Percentiles rank a stretch among this genome's conserved stretches.
These are phyloP conservation scores for Mytilinidion resinicola DNA, from an alignment of 495 filamentous ascomycete species.

Conservation along the genomic window DNA sequence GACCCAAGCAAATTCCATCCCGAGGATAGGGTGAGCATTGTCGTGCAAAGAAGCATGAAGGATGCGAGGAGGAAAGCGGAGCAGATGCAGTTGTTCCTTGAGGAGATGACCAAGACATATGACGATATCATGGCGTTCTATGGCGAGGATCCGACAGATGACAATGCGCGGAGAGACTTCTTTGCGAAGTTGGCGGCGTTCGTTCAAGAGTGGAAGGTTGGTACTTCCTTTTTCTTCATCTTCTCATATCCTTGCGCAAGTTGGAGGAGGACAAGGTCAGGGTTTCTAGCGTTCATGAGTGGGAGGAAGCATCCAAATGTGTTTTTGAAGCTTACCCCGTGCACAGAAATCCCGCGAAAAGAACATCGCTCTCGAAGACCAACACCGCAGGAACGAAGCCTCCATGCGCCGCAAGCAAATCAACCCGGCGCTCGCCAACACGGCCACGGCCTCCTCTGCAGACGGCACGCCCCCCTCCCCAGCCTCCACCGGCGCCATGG, in stretches of 20 bases:
- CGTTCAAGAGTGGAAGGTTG: conserved; percentile 85
- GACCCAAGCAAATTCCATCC: conserved; percentile 98
- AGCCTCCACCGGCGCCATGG: conserved; percentile 86
- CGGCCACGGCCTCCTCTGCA: conserved; percentile 28
- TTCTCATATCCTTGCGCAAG: not conserved
- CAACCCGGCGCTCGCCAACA: conserved; percentile 51
- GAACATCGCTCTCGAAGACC: conserved; percentile 79
- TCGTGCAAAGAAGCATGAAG: conserved; percentile 91
- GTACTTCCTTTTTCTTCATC: conserved; percentile 5
- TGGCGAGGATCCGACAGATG: conserved; percentile 86
- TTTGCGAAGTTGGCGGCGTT: conserved; percentile 92
- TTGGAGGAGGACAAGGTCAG: not conserved
- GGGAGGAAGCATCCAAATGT: not conserved
- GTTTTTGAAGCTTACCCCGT: not conserved
- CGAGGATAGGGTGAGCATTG: conserved; percentile 85
- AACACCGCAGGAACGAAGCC: conserved; percentile 73
- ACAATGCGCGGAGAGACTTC: conserved; percentile 92
- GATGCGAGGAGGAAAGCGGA: conserved; percentile 93
- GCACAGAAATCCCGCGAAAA: conserved; percentile 79
- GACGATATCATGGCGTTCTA: conserved; percentile 97
- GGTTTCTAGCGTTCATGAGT: no score
- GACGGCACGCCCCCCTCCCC: conserved; percentile 54
- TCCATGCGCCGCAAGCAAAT: conserved; percentile 83
- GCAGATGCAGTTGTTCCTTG: conserved; percentile 88
- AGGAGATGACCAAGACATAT: conserved; percentile 85